A percentile compares a stretch with the other conserved stretches of the same genome.
Conservation (phyloP, 177 flowering plant genomes). For the Telopea speciosissima region DNA sequence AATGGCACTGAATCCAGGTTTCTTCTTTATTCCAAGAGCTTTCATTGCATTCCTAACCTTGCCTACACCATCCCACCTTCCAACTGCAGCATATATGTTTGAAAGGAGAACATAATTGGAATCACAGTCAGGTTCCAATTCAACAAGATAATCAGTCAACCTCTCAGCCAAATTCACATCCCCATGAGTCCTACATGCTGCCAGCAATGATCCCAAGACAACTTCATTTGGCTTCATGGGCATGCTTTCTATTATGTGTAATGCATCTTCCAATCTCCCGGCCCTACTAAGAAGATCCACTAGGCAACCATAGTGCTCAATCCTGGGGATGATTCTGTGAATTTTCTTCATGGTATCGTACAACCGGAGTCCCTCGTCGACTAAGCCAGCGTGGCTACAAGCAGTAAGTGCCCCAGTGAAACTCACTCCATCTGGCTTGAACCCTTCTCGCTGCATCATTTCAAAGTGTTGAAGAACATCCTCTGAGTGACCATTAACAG, state of each 20-base stretch:
- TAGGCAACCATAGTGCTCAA: neutral
- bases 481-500: neutral
- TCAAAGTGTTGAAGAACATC: neutral
- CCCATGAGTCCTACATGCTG: neutral
- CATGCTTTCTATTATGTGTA: neutral
- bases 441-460: neutral
- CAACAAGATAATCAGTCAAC: neutral
- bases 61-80: neutral
- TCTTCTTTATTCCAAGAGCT: neutral
- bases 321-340: neutral
- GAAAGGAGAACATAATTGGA: neutral
- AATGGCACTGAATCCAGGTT: neutral
- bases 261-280: neutral
- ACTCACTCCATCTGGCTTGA: neutral
- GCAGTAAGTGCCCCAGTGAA: neutral
- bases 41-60: neutral
- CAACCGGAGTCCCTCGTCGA: neutral
- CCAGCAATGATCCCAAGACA: neutral
- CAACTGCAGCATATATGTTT: neutral
- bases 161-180: neutral
- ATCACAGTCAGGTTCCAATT: neutral
- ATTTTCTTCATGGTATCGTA: neutral
- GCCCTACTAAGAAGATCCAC: neutral
- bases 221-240: neutral
- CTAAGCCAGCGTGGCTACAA: neutral